phyloP scores from a whole-genome alignment of 1,284 basidiomycete genomes.

The Schizopora paradoxa region DNA sequence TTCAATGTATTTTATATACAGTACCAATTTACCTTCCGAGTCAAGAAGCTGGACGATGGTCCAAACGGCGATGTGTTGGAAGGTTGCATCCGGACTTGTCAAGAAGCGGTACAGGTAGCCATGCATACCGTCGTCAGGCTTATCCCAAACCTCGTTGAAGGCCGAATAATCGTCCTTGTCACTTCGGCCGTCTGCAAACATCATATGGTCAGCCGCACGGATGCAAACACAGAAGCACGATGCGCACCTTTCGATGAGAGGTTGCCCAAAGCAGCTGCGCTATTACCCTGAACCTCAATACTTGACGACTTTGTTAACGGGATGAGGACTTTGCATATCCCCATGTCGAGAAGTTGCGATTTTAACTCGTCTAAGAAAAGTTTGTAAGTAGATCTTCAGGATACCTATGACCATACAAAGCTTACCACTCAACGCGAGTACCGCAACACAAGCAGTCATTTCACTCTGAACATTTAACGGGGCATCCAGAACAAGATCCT shows the following conservation, averaged over 20 bases:
- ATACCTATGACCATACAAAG: conserved; percentile 12
- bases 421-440: conserved; percentile 86
- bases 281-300: conserved; percentile 98
- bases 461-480: conserved; percentile 98
- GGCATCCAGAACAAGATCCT: conserved; percentile 92
- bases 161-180: conserved; percentile 93
- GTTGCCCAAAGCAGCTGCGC: conserved; percentile 96
- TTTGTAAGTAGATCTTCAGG: background rate
- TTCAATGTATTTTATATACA: too few relatives aligned
- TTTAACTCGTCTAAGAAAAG: conserved; percentile 79
- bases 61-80: conserved; percentile 99
- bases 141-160: conserved; percentile 97
- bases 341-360: conserved; percentile 94
- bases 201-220: conserved; percentile 2
- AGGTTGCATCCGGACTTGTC: conserved; percentile 93
- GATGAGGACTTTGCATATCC: conserved; percentile 96
- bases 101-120: conserved; percentile 94
- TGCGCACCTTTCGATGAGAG: conserved; percentile 88
- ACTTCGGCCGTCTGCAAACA: conserved; percentile 57
- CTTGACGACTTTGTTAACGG: conserved; percentile 94
- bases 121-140: conserved; percentile 96
- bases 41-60: conserved; percentile 97
- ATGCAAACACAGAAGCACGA: conserved; percentile 3
- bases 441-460: conserved; percentile 99
- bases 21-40: conserved; percentile 67